phyloP scores from a whole-genome alignment of 495 filamentous ascomycete species.

The Lentithecium fluviatile region DNA sequence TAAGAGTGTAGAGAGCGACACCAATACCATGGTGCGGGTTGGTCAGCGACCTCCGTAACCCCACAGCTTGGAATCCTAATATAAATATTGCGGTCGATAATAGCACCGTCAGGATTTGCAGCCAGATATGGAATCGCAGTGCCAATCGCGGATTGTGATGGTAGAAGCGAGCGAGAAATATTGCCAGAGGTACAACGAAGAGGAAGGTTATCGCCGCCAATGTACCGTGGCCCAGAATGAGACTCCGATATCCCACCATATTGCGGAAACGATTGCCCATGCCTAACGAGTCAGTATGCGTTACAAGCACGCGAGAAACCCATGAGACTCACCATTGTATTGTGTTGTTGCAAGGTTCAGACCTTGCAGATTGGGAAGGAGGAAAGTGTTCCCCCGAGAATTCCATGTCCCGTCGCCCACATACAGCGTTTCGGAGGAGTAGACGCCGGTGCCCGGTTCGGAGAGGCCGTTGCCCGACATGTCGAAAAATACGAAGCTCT shows the following conservation, averaged over 20 bases:
- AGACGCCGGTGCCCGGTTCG: conserved; percentile 76
- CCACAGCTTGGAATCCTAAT: conserved; percentile 77
- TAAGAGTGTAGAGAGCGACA: conserved; percentile 79
- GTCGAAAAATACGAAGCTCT: background rate
- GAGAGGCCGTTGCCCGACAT: conserved; percentile 51
- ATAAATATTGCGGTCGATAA: conserved; percentile 72
- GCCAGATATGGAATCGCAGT: conserved; percentile 78
- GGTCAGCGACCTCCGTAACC: conserved; percentile 70
- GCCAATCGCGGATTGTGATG: conserved; percentile 61
- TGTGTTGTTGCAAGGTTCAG: conserved; percentile 91
- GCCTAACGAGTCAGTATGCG: conserved; percentile 50
- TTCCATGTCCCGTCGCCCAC: conserved; percentile 96
- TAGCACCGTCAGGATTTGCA: conserved; percentile 75
- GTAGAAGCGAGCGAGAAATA: conserved; percentile 76
- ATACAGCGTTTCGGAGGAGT: conserved; percentile 75
- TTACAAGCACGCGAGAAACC: background rate
- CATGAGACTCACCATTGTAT: conserved; percentile 73
- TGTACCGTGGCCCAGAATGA: conserved; percentile 82
- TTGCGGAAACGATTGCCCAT: conserved; percentile 88
- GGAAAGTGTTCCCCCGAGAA: conserved; percentile 74
- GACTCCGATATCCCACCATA: conserved; percentile 68
- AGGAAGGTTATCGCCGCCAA: conserved; percentile 87
- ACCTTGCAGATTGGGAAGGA: conserved; percentile 81
- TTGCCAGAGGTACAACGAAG: conserved; percentile 73
- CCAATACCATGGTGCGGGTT: conserved; percentile 94